Evolutionary conservation across 768 basidiomycete genomes (phyloP), one percentile per base, ranked within the genome.

Genomic region (Suillus subalutaceus): DNA sequence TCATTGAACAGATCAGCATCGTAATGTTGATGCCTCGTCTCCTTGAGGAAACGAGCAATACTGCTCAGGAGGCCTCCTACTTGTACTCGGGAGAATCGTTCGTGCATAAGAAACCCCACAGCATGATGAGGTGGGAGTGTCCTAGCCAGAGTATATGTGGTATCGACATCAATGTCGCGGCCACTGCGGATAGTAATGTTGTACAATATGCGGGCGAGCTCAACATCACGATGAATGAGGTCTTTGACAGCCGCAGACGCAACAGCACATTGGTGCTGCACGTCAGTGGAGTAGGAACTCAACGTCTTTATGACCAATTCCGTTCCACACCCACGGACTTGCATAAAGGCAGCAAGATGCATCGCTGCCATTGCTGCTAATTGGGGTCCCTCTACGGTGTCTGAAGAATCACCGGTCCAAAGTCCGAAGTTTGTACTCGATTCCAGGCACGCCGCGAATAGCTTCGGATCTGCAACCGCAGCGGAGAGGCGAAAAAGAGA

Each of bases 401-500:
- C 68, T 7, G 41, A 30, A 60, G 12, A 60, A 32, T 60, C 18
- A 9, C 59, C 41, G 30, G 26, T 43, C 59, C 59, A 60, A 60
- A 60, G 41, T 30, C 41, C 41, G 26, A 30, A 43, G 30, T 41
- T 30, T 60, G 26, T 20, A 20, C 59, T 60, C 12, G 59, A 60
- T 23, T 70, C 75, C 55, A 70, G 72, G 66, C 82, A 85, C 3
- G 69, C 78, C 6, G 77, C 72, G 41, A 77, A 73, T 13, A 88
- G 69, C 10, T 72, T 66, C 0, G 63, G 70, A 63, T 87, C 84
- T 6, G 67, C 70, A 7, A 81, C 73, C n/a, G 71, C 65, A 18
- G 74, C 79, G 9, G 85, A 79, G 40, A 87, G 70, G 53, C 77
- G 82, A 38, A 88, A 73, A 70, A 88, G 86, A 1, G 83, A 73